Percentiles rank a stretch among this genome's conserved stretches.
Conservation (phyloP, 2,329 filamentous ascomycete genomes). For the Fusarium verrucosum region DNA sequence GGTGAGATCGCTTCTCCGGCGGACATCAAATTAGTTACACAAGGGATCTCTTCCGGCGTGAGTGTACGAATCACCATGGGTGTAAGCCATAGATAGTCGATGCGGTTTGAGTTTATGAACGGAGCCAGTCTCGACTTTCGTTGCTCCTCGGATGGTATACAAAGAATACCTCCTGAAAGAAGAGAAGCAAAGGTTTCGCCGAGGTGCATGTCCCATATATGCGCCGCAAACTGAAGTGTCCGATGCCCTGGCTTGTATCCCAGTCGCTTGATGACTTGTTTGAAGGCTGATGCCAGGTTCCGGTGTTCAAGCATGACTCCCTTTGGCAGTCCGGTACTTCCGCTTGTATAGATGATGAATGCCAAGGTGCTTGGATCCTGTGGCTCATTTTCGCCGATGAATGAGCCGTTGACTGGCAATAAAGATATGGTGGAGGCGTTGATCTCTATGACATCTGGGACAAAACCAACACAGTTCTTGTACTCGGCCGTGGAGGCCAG, state of each 20-base stretch:
- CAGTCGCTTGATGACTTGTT: not conserved
- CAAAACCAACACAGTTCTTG: too few species aligned
- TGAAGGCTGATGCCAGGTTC: not conserved
- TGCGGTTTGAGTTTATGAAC: not conserved
- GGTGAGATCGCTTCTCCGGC: not conserved
- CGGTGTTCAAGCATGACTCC: not conserved
- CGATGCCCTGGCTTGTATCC: not conserved
- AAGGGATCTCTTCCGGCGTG: not conserved
- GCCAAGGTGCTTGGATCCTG: too few species aligned
- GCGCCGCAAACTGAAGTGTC: not conserved
- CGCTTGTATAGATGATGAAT: too few species aligned
- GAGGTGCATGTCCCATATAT: not conserved
- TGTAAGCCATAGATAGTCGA: not conserved
- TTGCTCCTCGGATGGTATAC: not conserved
- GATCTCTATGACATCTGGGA: too few species aligned
- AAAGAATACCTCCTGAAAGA: not conserved
- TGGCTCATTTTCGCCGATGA: too few species aligned
- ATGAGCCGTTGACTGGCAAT: too few species aligned
- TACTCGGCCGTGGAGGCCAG: not conserved
- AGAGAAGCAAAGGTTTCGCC: not conserved
- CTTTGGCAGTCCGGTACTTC: not conserved
- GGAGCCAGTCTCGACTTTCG: not conserved
- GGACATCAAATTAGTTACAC: not conserved
- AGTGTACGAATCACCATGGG: not conserved
- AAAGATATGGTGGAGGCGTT: too few species aligned